Evolutionary conservation across 1,284 basidiomycete species (phyloP), one percentile per base, ranked within the genome.

Genomic region (Calocybe gambosa): DNA sequence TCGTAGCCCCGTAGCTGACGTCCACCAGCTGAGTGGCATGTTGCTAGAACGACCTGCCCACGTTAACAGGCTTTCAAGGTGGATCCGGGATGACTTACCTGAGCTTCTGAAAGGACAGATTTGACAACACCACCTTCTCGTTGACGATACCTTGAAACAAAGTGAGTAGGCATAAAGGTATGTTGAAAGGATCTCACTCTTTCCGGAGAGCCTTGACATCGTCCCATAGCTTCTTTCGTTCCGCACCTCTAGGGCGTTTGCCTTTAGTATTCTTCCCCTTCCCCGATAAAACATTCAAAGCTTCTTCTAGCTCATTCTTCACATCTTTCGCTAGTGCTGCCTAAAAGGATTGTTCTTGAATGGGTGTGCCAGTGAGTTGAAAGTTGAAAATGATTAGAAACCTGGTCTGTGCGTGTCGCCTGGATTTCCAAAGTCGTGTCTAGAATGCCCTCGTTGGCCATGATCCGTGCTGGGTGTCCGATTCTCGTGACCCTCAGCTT

Each of bases 391-490:
- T 19, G 43, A 31, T 6, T 25, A 34, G 49, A 21, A 31, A 78
- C 83, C 67, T 86, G 78, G 49, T 94, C 91, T 21, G 87, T 89
- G 43, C 82, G 72, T 3, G 78, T 75, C 0, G 90, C 85, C 58
- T 93, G 86, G 16, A 84, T 84, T 59, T 99, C 95, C n/a, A 98
- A 70, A 0, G 95, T 98, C 0, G 85, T 74, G 4, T 80, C 74
- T 9, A 93, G 67, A 2, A 97, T 74, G 13, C 73, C 71, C 64
- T 82, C 67, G 23, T 77, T 70, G 0, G 83, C 74, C 69, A 96
- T 85, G 0, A 99, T 87, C 10, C 95, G 79, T 0, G 96, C 95
- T 0, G 95, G 95, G 62, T 99, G 93, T 0, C 93, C 93, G 7
- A 96, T 74, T 10, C 93, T 78, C 1, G 92, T 90, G 5, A 92